A percentile compares a stretch with the other conserved stretches of the same genome.
Evolutionary conservation across 768 basidiomycete genomes (phyloP).

Genomic region (Gelatoporia subvermispora): DNA sequence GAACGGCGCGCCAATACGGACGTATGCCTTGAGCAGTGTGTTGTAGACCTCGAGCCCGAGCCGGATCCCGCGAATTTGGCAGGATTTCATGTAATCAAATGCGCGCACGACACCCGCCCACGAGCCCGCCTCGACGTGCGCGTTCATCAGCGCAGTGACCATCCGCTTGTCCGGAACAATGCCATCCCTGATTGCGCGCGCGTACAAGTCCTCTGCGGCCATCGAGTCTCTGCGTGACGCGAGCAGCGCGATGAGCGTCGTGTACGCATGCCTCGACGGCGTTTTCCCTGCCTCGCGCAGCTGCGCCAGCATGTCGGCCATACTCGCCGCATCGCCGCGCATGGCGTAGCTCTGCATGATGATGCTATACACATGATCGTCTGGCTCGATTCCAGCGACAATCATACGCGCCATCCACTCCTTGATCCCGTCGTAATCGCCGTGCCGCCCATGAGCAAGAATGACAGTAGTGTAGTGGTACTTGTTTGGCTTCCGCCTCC

Average conservation of each 20-base stretch:
- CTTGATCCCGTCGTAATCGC: slow-evolving; percentile 45
- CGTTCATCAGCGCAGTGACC: slow-evolving; percentile 73
- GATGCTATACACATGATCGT: slow-evolving; percentile 52
- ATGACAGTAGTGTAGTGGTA: slow-evolving; percentile 55
- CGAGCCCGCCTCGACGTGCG: slow-evolving; percentile 73
- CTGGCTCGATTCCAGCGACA: slow-evolving; percentile 44
- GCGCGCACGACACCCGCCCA: slow-evolving; percentile 72
- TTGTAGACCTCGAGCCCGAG: slow-evolving; percentile 66
- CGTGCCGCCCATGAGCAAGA: slow-evolving; percentile 44
- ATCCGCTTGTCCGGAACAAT: slow-evolving; percentile 59
- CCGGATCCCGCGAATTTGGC: slow-evolving; percentile 30
- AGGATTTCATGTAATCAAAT: slow-evolving; percentile 55
- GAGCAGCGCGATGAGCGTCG: slow-evolving; percentile 61
- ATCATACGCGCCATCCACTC: slow-evolving; percentile 51
- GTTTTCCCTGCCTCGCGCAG: slow-evolving; percentile 50
- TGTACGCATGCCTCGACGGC: slow-evolving; percentile 55
- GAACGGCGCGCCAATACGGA: slow-evolving; percentile 77
- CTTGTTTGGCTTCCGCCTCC: slow-evolving; percentile 34
- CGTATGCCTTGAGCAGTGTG: slow-evolving; percentile 77
- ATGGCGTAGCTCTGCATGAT: slow-evolving; percentile 54
- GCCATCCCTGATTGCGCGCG: slow-evolving; percentile 57
- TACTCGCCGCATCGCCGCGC: slow-evolving; percentile 48
- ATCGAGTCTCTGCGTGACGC: slow-evolving; percentile 56
- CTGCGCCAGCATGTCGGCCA: slow-evolving; percentile 47
- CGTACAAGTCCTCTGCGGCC: slow-evolving; percentile 63